Evolutionary conservation across 371 early-diverging fungal species (phyloP), one percentile per base, ranked within the genome.

Genomic region (Smittium culicis): DNA sequence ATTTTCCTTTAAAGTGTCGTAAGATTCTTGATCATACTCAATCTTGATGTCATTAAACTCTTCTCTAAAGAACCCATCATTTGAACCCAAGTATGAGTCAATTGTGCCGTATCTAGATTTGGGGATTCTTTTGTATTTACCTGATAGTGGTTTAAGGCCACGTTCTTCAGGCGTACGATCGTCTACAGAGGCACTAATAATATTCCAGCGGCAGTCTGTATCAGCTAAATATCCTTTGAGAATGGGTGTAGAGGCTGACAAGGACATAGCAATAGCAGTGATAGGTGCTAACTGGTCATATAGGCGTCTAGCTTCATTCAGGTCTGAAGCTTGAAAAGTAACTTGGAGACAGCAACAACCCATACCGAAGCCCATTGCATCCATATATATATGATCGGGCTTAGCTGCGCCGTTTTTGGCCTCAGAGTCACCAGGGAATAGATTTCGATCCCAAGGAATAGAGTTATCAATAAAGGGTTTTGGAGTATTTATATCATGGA

Each of bases 331-430:
- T 78, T 99, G 99, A 76, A 99, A 91, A 25, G 99, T 99, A 71
- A 98, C 90, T 79, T 99, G 99, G 34, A 99, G 82, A 73, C 99
- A 98, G 72, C 90, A 93, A 80, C 96, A 97, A 62, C 99, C 99
- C 99, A 99, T 99, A 33, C 99, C 99, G 82, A 98, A 98, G 56
- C 93, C 93, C 99, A 98, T 98, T 25, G 93, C 88, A 77, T 99
- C 99, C 90, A 99, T 92, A 74, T 98, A 94, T 58, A 98, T 92
- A 77, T 94, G 93, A 72, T 95, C 90, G 0, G 87, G 85, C 30
- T 82, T 77, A 2, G 98, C 96, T 27, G 90, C 89, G 1, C 89
- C 96, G 90, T 75, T 74, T 16, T 60, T 56, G 16, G 79, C 78
- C 61, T 77, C 77, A 61, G 69, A 70, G 55, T 77, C 77, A 33